Percentiles rank a stretch among this genome's conserved stretches.
phyloP scores from a whole-genome alignment of 2,329 filamentous ascomycete species.

The Metarhizium brunneum region DNA sequence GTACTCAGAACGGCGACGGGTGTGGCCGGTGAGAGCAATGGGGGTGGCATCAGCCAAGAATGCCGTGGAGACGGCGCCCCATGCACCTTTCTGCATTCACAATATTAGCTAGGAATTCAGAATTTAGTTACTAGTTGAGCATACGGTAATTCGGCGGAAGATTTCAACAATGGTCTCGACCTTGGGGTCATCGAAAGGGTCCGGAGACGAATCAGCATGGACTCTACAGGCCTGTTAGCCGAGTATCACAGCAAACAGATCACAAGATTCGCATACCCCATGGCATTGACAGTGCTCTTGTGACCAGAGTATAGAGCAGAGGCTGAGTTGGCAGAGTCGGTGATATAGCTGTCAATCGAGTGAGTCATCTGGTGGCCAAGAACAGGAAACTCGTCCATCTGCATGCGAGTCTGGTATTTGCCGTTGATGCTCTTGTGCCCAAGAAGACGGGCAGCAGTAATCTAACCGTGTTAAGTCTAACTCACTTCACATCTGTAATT shows the following conservation, averaged over 20 bases:
- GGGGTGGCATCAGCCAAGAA: conserved; percentile 76
- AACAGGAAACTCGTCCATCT: conserved; percentile 77
- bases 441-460: conserved; percentile 70
- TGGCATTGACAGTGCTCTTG: conserved; percentile 74
- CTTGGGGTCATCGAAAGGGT: conserved; percentile 74
- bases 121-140: conserved; percentile 19
- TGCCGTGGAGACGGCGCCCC: conserved; percentile 69
- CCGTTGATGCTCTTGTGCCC: conserved; percentile 78
- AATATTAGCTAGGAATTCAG: background rate
- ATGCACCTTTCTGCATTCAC: conserved; percentile 35
- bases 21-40: conserved; percentile 65
- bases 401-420: conserved; percentile 67
- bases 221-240: conserved; percentile 30
- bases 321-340: conserved; percentile 77
- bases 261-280: conserved; percentile 40
- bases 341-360: conserved; percentile 77
- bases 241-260: background rate
- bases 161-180: conserved; percentile 76
- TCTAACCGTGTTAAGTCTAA: conserved; percentile 21
- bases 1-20: conserved; percentile 58
- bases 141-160: conserved; percentile 58
- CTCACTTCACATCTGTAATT: background rate
- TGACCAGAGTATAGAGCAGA: conserved; percentile 75
- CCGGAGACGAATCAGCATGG: conserved; percentile 66
- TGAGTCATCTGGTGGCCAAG: conserved; percentile 85